Base-by-base conservation (phyloP, 2,329 filamentous ascomycete genomes). In the Polytolypa hystricis region DNA sequence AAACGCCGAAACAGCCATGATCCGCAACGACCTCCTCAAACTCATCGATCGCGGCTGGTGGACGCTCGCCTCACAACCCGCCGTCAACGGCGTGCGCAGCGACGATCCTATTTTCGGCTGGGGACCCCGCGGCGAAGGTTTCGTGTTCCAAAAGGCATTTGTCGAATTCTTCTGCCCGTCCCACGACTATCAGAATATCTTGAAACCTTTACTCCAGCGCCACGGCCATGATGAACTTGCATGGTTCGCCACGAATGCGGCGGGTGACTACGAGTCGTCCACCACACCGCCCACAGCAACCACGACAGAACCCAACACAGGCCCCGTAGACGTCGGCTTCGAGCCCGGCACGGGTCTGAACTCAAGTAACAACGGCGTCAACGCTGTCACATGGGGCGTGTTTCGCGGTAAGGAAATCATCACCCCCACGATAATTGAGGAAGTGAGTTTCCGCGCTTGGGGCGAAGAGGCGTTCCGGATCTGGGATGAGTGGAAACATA, bases 111-210 rank as follows among this genome's bases (percentile, higher is more conserved):
- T 84, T 14, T 94, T 93, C 51, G 91, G 91, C 44, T 98, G 91
- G 91, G 91, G 91, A 1, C 91, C 91, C 0, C 74, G 73, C 33
- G 79, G 87, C 20, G 62, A 66, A 50, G 91, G 91, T 12, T 96
- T 93, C 57, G 86, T 96, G 32, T 98, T 95, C 67, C 91, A 98
- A 55, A 98, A 96, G 62, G 82, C 89, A 0, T 98, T 98, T 59
- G 86, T 98, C 35, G 91, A 98, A 58, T 85, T 96, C 64, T 98
- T 98, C 69, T 65, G 93, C 40, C 79, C 87, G 0, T 64, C 69
- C 0, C 59, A 71, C 0, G 83, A 89, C 56, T 96, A 86, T 79
- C 59, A 64, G 11, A 56, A 47, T 4, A 52, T 57, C 1, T 69
- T 98, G 20, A 72, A 74, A 44, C 67, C 70, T 3, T 73, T 75